phyloP scores from a whole-genome alignment of 257 asterid species.

The Plectranthus barbatus region DNA sequence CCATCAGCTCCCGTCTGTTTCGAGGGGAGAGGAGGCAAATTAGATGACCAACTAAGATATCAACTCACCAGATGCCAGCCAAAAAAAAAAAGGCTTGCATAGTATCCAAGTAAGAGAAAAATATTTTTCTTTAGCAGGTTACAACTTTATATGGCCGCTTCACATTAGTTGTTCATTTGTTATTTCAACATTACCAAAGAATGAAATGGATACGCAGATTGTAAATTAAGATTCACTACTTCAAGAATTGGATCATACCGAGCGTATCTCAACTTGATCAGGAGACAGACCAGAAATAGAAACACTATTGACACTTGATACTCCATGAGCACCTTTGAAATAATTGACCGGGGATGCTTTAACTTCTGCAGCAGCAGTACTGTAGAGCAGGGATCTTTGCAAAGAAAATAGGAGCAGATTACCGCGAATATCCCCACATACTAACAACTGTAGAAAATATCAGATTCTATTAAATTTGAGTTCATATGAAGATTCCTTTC shows the following conservation, averaged over 20 bases:
- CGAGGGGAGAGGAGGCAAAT: not conserved
- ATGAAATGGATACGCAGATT: constrained; percentile 9
- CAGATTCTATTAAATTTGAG: constrained; percentile 15
- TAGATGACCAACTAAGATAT: constrained; percentile 8
- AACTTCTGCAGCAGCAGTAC: constrained; percentile 33
- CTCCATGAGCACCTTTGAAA: constrained; percentile 97
- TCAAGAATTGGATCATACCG: constrained; percentile 53
- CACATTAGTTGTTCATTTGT: constrained; percentile 8
- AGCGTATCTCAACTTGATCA: constrained; percentile 56
- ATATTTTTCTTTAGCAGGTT: not conserved
- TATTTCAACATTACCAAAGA: constrained; percentile 4
- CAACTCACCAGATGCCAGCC: constrained; percentile 10
- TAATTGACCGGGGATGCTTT: constrained; percentile 41
- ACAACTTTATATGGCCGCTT: constrained; percentile 2
- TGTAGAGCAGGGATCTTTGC: constrained; percentile 36
- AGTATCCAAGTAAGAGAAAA: constrained; percentile 4
- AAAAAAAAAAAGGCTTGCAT: not conserved
- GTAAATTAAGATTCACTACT: not conserved
- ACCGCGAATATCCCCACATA: constrained; percentile 95
- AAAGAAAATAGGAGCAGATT: constrained; percentile 67
- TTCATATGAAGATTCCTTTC: constrained; percentile 11
- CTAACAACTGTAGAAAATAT: constrained; percentile 57
- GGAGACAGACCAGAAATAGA: constrained; percentile 39
- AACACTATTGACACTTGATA: constrained; percentile 83
- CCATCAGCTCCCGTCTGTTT: constrained; percentile 96